Base-by-base conservation (phyloP, 2,329 filamentous ascomycete species). In the Lecanosticta acicola region DNA sequence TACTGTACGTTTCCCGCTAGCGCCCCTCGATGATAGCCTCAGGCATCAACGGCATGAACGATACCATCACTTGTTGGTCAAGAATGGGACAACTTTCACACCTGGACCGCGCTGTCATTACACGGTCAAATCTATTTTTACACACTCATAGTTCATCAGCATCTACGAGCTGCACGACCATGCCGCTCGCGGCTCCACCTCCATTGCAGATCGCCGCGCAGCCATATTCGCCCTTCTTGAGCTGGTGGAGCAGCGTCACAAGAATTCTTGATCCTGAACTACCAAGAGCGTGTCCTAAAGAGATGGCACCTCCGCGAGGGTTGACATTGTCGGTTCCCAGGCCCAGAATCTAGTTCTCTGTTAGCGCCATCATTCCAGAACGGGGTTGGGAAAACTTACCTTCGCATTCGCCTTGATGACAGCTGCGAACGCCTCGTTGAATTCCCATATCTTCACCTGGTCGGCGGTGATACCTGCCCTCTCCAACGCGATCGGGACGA, bases 181-280 rank as follows among this genome's bases (percentile, higher is more conserved):
- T 77, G 0, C 90, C 93, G 8, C 87, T 91, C 1, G 91, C 87
- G 11, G 89, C 91, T 49, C 93, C 93, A 34, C 93, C 93, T 37
- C 93, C 93, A 61, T 98, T 98, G 72, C 93, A 97, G 50, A 98
- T 97, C 2, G 90, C 90, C 13, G 90, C 93, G 55, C 91, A 87
- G 43, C 93, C 93, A 64, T 96, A 97, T 71, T 98, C 87, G 29
- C 90, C 90, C 33, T 84, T 81, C 73, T 94, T 83, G 51, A 97
- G 74, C 70, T 96, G 91, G 68, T 97, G 91, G 50, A 97, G 75
- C 51, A 97, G 71, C 0, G 90, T 95, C 1, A 88, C 88, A 48
- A 97, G 71, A 55, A 97, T 96, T 51, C 91, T 81, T 18, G 88
- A 90, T 11, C 91, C 91, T 1, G 90, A 96, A 76, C 89, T 96